These are phyloP conservation scores for Trametes polyzona DNA, from an alignment of 1,284 basidiomycete genomes.

Conservation along the genomic window DNA sequence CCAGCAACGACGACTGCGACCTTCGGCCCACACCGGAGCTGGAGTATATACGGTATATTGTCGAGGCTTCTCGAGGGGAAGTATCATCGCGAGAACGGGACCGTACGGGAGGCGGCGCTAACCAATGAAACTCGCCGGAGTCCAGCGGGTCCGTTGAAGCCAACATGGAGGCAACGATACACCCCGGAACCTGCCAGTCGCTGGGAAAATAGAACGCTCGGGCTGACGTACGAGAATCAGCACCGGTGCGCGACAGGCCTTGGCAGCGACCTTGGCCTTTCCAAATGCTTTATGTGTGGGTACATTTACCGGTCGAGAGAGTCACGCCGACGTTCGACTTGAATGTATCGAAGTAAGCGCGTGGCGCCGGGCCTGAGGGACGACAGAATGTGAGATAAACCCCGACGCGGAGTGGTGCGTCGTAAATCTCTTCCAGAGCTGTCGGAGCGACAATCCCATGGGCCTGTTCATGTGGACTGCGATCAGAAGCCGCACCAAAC, in stretches of 20 bases:
- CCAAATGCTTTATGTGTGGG: neutral
- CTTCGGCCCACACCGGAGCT: neutral
- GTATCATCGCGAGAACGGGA: neutral
- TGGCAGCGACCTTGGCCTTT: neutral
- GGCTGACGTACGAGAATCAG: neutral
- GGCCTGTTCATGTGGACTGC: conserved; percentile 4
- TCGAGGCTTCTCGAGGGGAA: neutral
- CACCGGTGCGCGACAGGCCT: neutral
- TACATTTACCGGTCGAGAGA: neutral
- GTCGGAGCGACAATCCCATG: neutral
- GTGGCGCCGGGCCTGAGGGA: neutral
- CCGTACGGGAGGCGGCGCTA: neutral
- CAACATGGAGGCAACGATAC: neutral
- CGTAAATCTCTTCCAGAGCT: neutral
- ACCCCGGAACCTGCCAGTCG: neutral
- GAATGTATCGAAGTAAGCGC: neutral
- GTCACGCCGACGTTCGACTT: neutral
- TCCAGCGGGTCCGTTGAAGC: neutral
- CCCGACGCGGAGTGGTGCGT: neutral
- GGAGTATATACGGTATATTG: neutral
- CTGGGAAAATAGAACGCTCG: conserved; percentile 3
- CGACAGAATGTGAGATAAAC: neutral
- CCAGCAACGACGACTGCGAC: neutral
- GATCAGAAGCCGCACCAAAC: conserved; percentile 7
- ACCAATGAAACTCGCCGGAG: neutral